A percentile compares a stretch with the other conserved stretches of the same genome.
phyloP scores from a whole-genome alignment of 495 filamentous ascomycete species.

The Podospora appendiculata region DNA sequence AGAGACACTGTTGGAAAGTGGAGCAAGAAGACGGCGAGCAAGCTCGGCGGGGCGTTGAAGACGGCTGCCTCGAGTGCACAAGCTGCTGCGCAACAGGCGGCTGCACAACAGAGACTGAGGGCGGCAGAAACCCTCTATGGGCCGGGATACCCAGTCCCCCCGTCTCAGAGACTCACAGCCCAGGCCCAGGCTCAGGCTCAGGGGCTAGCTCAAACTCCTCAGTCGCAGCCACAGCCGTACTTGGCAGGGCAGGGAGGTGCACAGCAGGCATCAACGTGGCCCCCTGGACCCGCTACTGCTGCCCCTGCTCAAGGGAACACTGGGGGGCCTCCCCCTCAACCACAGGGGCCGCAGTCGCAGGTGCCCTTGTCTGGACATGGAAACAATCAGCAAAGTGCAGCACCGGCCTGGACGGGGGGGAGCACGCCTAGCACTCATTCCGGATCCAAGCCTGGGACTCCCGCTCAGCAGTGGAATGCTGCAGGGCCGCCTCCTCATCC shows the following conservation, averaged over 20 bases:
- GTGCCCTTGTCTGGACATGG: background rate
- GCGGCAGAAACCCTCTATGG: background rate
- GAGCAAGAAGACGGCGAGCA: constrained; percentile 20
- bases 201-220: background rate
- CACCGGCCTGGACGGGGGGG: background rate
- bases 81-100: constrained; percentile 3
- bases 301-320: background rate
- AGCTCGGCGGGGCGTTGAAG: constrained; percentile 14
- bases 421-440: background rate
- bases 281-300: background rate
- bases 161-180: background rate
- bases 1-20: constrained; percentile 15
- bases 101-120: constrained; percentile 8
- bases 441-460: background rate
- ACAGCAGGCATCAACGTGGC: background rate
- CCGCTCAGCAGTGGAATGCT: background rate
- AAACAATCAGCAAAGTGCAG: background rate
- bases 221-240: background rate
- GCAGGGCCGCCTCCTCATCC: background rate
- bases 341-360: background rate
- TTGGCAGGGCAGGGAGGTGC: background rate
- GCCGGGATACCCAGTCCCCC: too few species aligned
- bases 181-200: background rate
- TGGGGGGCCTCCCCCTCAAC: background rate
- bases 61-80: constrained; percentile 12